phyloP scores from a whole-genome alignment of 495 filamentous ascomycete species.

The Neurospora terricola region DNA sequence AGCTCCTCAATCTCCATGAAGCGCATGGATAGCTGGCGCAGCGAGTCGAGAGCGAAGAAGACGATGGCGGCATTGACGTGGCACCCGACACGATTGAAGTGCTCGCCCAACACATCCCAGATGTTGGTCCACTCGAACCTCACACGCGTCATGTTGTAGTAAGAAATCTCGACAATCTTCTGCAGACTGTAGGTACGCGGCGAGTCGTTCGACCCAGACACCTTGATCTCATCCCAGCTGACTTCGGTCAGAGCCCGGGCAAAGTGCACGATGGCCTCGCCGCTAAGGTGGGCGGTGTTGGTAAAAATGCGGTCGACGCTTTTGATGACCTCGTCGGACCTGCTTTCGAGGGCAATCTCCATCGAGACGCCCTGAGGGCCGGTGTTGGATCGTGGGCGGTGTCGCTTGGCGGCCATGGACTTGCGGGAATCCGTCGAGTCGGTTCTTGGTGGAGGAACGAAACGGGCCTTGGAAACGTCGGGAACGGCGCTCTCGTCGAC shows the following conservation, averaged over 20 bases:
- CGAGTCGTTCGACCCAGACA: conserved; percentile 87
- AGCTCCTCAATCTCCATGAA: conserved; percentile 98
- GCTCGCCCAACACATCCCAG: conserved; percentile 89
- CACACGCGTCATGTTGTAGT: conserved; percentile 98
- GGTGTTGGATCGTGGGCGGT: conserved; percentile 55
- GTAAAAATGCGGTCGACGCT: conserved; percentile 93
- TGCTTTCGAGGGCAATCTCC: conserved; percentile 83
- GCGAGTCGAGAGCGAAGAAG: conserved; percentile 90
- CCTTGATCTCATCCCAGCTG: conserved; percentile 98
- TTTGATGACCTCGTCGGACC: conserved; percentile 85
- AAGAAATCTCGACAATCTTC: conserved; percentile 96
- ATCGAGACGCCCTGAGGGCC: conserved; percentile 60
- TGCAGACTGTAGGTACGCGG: conserved; percentile 94
- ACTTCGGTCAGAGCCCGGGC: conserved; percentile 88
- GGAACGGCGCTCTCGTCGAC: conserved; percentile 88
- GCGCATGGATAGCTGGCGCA: conserved; percentile 92
- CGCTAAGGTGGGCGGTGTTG: conserved; percentile 84
- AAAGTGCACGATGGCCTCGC: conserved; percentile 96
- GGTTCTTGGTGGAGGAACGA: conserved; percentile 40
- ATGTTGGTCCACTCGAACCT: conserved; percentile 97
- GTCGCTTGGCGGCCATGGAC: conserved; percentile 53
- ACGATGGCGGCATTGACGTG: conserved; percentile 92
- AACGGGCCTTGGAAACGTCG: conserved; percentile 79
- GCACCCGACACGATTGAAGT: conserved; percentile 96
- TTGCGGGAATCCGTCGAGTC: conserved; percentile 48